Base-by-base conservation (phyloP, 495 filamentous ascomycete species). In the Xylaria scruposa region DNA sequence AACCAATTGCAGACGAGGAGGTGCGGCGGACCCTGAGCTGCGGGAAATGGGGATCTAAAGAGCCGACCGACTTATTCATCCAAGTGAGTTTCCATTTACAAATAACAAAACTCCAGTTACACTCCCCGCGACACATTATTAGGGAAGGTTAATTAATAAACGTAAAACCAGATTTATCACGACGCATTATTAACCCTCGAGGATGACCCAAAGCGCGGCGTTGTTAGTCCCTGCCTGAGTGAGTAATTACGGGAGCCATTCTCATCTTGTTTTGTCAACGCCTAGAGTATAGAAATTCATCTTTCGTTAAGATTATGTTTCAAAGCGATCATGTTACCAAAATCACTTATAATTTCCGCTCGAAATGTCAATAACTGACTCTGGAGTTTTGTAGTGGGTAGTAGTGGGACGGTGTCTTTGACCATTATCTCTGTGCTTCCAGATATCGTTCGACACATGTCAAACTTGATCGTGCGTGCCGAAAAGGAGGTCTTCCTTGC, bases 381-480 rank as follows among this genome's bases (percentile, higher is more conserved):
- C 33, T 60, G 13, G 2, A 7, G 33, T 60, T 3, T 21, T 8
- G 4, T 31, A 60, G 58, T 93, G 83, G 92, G 92, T 0, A 90
- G 86, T 70, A 84, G 82, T 66, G 92, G 92, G 1, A 85, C 85
- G 1, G 79, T 92, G 13, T 91, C 92, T 0, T 76, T 94, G 75
- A 91, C 91, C 5, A 86, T 94, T 54, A 87, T 94, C 26, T 90
- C 90, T 0, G 85, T 88, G 70, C 77, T 94, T 13, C 88, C 89
- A 4, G 92, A 95, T 75, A 89, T 94, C 58, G 86, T 86, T 66
- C 85, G 91, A 6, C 91, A 94, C 80, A 90, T 92, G 82, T 88
- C 90, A 17, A 94, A 94, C 75, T 85, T 91, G 24, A 94, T 95
- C 64, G 91, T 85, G 19, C 86, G 91, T 1, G 92, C 92, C 1